Evolutionary conservation across 305 asterid species (phyloP).

Genomic region (Fraxinus floribunda): DNA sequence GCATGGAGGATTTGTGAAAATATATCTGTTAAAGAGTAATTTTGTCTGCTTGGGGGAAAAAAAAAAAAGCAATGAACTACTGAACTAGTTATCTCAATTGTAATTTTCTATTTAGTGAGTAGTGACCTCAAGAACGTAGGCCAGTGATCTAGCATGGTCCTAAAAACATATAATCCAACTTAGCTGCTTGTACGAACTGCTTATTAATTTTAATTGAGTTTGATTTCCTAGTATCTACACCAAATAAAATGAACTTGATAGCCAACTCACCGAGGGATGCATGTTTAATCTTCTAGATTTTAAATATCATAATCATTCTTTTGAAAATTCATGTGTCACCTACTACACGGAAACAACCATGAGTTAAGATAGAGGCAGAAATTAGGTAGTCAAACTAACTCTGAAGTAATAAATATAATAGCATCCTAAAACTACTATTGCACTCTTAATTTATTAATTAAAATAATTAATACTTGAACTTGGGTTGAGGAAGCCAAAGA

Average conservation of each 20-base stretch:
- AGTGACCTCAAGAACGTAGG: neutral
- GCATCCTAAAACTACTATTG: constrained; percentile 1
- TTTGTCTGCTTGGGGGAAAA: neutral
- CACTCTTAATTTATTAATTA: neutral
- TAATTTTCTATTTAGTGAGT: neutral
- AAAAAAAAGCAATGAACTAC: neutral
- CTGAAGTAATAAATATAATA: neutral
- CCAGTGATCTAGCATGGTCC: neutral
- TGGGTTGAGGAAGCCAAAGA: neutral
- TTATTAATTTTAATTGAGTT: neutral
- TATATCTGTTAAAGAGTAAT: neutral
- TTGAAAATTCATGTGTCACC: neutral
- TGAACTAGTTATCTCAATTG: neutral
- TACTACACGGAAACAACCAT: neutral
- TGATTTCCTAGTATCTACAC: neutral
- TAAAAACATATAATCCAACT: neutral
- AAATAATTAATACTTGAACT: neutral
- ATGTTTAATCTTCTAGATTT: neutral
- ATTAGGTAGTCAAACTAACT: neutral
- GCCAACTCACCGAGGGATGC: neutral
- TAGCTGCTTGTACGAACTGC: neutral
- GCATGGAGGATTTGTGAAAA: neutral
- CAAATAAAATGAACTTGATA: neutral
- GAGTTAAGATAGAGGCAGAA: neutral
- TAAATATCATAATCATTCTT: neutral